Conservation (phyloP, 257 asterid species). For the Ophiorrhiza pumila region DNA sequence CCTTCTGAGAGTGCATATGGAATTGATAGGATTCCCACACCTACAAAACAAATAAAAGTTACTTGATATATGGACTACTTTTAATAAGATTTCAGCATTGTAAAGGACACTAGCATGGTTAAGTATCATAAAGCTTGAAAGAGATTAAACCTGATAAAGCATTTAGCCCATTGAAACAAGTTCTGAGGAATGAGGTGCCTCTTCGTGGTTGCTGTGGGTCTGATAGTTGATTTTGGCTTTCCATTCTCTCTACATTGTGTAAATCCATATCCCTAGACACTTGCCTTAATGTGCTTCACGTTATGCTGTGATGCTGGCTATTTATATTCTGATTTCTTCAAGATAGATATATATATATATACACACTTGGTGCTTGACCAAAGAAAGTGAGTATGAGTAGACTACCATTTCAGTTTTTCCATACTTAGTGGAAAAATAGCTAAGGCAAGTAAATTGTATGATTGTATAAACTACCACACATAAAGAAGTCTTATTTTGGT, state of each 20-base stretch:
- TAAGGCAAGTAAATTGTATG: not conserved
- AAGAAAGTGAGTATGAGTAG: constrained; percentile 14
- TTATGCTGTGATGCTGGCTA: not conserved
- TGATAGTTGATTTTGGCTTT: constrained; percentile 25
- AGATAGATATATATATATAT: not conserved
- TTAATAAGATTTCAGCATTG: no score
- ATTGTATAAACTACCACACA: not conserved
- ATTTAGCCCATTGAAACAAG: constrained; percentile 57
- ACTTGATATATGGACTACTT: no score
- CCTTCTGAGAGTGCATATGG: constrained; percentile 52
- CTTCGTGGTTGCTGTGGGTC: constrained; percentile 15
- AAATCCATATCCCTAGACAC: not conserved
- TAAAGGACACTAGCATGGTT: no score
- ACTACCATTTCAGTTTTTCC: constrained; percentile 8
- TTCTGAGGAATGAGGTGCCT: constrained; percentile 44
- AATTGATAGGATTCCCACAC: constrained; percentile 50
- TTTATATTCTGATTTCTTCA: not conserved
- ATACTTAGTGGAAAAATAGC: not conserved
- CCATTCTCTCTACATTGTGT: constrained; percentile 14
- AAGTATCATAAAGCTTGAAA: not conserved
- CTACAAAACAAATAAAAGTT: not conserved
- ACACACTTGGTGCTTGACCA: not conserved
- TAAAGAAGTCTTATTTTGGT: not conserved
- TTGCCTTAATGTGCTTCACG: not conserved
- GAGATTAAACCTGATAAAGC: constrained; percentile 34